Conservation (phyloP, 768 basidiomycete species). For the Suillus placidus region DNA sequence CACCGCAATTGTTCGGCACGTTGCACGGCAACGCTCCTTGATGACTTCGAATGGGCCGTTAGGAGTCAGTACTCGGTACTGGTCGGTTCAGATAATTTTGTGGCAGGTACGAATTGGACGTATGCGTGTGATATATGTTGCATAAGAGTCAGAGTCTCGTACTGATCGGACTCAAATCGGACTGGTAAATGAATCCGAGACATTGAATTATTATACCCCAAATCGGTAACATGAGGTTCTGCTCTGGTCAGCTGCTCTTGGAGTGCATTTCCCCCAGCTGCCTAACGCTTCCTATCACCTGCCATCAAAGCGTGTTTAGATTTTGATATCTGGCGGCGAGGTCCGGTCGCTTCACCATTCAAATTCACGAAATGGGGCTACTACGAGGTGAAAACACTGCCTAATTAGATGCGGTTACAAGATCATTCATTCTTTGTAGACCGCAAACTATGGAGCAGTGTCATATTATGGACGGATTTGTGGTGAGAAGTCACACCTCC, state of each 20-base stretch:
- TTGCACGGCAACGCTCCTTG: too few relatives aligned
- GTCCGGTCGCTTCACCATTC: background rate
- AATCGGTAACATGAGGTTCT: background rate
- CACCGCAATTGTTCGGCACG: too few relatives aligned
- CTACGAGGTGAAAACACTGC: slow-evolving; percentile 11
- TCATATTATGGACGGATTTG: slow-evolving; percentile 9
- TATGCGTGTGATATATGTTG: background rate
- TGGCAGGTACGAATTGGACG: background rate
- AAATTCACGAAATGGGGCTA: background rate
- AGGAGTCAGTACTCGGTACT: too few relatives aligned
- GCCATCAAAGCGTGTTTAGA: background rate
- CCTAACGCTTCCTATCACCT: background rate
- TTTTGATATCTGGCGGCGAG: background rate
- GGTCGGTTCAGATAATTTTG: too few relatives aligned
- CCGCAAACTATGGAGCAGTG: background rate
- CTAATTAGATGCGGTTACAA: slow-evolving; percentile 6
- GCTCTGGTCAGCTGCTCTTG: too few relatives aligned
- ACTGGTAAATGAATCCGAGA: background rate
- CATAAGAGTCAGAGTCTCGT: background rate
- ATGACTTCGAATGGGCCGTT: too few relatives aligned
- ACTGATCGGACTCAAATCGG: background rate
- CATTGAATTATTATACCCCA: background rate
- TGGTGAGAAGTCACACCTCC: slow-evolving; percentile 12
- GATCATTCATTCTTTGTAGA: background rate
- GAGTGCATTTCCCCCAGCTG: background rate